These are phyloP conservation scores for Coemansia sp. DNA, from an alignment of 371 early-diverging fungal species.

Conservation along the genomic window DNA sequence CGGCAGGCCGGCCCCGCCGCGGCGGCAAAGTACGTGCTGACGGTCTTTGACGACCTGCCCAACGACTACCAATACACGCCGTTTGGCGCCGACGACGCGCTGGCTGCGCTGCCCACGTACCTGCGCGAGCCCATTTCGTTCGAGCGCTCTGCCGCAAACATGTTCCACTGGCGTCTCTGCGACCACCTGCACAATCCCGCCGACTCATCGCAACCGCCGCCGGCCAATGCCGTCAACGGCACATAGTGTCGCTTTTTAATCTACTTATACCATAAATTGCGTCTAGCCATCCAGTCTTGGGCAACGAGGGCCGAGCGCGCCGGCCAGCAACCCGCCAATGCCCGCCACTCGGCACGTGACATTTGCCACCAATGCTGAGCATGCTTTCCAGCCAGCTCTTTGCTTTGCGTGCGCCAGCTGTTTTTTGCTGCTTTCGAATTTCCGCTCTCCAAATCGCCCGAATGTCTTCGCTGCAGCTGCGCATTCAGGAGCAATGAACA, in stretches of 20 bases:
- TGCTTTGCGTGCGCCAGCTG: no score
- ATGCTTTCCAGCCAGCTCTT: no score
- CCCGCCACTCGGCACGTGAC: no score
- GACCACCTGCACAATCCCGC: slow-evolving; percentile 29
- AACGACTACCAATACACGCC: slow-evolving; percentile 48
- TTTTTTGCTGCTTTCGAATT: no score
- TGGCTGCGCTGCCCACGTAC: slow-evolving; percentile 33
- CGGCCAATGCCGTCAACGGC: background rate
- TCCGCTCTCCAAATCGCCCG: no score
- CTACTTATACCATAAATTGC: background rate
- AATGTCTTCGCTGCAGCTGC: background rate
- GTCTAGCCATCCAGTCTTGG: background rate
- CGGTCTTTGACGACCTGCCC: slow-evolving; percentile 42
- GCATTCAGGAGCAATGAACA: slow-evolving; percentile 4
- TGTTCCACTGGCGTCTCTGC: slow-evolving; percentile 50
- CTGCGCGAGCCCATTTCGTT: slow-evolving; percentile 43
- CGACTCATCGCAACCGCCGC: background rate
- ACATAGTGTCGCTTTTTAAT: background rate
- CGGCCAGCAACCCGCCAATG: no score
- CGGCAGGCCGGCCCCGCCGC: slow-evolving; percentile 30
- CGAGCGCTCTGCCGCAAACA: slow-evolving; percentile 26
- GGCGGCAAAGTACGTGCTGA: slow-evolving; percentile 29
- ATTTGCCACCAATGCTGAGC: no score
- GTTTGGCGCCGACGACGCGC: slow-evolving; percentile 8
- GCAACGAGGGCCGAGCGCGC: no score